Evolutionary conservation across 306 rosid species (phyloP).

Genomic region (Vachellia collinsii): DNA sequence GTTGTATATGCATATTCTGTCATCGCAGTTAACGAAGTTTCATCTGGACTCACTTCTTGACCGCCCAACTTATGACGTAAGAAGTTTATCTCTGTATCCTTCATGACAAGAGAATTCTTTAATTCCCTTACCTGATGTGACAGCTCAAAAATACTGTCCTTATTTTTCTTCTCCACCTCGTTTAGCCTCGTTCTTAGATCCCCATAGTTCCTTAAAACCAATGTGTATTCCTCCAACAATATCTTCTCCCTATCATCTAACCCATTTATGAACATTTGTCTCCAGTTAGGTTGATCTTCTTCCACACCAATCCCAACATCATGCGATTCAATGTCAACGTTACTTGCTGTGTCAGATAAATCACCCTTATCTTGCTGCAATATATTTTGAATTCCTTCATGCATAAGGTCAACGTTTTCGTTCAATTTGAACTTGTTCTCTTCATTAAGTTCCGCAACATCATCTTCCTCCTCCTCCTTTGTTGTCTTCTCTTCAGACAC

Average conservation of each 20-base stretch:
- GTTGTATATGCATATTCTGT: conserved; percentile 62
- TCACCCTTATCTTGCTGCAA: conserved; percentile 42
- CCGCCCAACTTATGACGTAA: conserved; percentile 49
- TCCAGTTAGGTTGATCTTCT: conserved; percentile 63
- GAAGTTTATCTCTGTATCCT: conserved; percentile 66
- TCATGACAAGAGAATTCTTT: conserved; percentile 53
- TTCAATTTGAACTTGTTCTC: not conserved
- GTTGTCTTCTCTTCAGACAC: conserved; percentile 13
- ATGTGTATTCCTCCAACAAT: conserved; percentile 84
- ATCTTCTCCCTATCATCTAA: conserved; percentile 84
- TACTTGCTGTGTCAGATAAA: conserved; percentile 37
- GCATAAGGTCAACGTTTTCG: conserved; percentile 4
- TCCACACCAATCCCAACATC: conserved; percentile 41
- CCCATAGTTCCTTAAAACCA: conserved; percentile 78
- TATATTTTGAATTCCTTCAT: conserved; percentile 37
- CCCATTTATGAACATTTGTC: conserved; percentile 70
- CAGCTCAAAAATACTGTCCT: conserved; percentile 74
- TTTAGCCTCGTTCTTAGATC: conserved; percentile 66
- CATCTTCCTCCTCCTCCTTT: conserved; percentile 39
- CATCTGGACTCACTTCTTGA: conserved; percentile 47
- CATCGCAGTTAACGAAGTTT: conserved; percentile 46
- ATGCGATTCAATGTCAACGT: conserved; percentile 44
- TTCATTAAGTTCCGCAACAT: not conserved
- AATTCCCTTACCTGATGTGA: conserved; percentile 78
- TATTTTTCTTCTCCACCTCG: conserved; percentile 74